Percentiles rank a stretch among this genome's conserved stretches.
These are phyloP conservation scores for Sanghuangporus baumii DNA, from an alignment of 1,284 basidiomycete genomes.

Conservation along the genomic window DNA sequence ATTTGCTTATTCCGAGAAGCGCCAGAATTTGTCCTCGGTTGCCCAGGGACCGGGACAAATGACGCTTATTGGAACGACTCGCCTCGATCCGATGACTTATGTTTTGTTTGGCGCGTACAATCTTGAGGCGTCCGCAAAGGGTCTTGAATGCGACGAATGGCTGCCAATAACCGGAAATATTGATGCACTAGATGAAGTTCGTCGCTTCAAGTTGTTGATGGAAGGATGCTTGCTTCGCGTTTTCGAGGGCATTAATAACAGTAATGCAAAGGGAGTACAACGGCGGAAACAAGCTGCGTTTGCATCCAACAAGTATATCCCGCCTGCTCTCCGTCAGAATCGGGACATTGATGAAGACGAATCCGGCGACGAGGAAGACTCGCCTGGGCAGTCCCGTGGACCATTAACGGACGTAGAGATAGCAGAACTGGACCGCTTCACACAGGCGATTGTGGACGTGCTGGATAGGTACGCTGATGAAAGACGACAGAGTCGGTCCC, in stretches of 20 bases:
- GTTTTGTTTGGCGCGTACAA: constrained; percentile 90
- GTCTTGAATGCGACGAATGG: constrained; percentile 89
- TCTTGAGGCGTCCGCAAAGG: constrained; percentile 60
- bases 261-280: constrained; percentile 31
- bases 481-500: constrained; percentile 47
- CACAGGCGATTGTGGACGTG: constrained; percentile 67
- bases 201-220: constrained; percentile 78
- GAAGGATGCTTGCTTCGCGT: constrained; percentile 87
- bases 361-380: constrained; percentile 29
- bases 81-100: constrained; percentile 86
- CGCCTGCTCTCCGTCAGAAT: constrained; percentile 22
- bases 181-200: constrained; percentile 78
- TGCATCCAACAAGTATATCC: constrained; percentile 30
- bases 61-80: constrained; percentile 78
- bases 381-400: constrained; percentile 30
- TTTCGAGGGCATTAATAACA: constrained; percentile 72
- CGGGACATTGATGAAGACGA: constrained; percentile 56
- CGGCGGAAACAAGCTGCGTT: constrained; percentile 29
- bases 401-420: constrained; percentile 62
- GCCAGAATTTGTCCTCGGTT: constrained; percentile 60
- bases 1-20: constrained; percentile 84
- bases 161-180: constrained; percentile 78
- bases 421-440: constrained; percentile 69
- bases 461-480: constrained; percentile 64
- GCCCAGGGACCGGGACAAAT: constrained; percentile 51